Conservation (phyloP, 352 stramenopile genomes). For the Globisporangium acanthophoron region DNA sequence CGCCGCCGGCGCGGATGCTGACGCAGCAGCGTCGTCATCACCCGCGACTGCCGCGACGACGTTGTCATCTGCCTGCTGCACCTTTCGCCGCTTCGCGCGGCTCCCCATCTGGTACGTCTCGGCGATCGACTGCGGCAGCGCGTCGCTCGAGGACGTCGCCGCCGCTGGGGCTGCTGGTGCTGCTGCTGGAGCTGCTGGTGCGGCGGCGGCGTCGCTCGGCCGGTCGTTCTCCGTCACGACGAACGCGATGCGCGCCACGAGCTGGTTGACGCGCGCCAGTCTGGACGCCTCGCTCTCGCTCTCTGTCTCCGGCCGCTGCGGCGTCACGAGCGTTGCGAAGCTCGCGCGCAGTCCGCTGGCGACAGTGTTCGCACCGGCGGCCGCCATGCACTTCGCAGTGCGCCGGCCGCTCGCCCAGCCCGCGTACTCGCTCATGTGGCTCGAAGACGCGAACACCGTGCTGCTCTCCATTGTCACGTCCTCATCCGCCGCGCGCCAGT, state of each 20-base stretch:
- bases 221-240: conserved; percentile 43
- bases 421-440: conserved; percentile 45
- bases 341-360: conserved; percentile 10
- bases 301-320: background rate
- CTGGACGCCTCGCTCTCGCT: conserved; percentile 15
- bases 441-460: conserved; percentile 3
- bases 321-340: conserved; percentile 1
- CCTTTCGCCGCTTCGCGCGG: conserved; percentile 61
- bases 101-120: conserved; percentile 75
- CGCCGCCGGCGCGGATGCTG: background rate
- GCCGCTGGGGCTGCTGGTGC: conserved; percentile 1
- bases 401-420: conserved; percentile 57
- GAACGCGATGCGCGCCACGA: conserved; percentile 54
- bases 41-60: conserved; percentile 7
- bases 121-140: conserved; percentile 59
- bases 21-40: background rate
- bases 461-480: conserved; percentile 11
- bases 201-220: background rate
- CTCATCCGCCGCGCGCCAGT: conserved; percentile 20
- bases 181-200: background rate
- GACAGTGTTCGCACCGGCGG: background rate
- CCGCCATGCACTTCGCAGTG: conserved; percentile 24
- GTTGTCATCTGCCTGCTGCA: conserved; percentile 6
- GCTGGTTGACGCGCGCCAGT: conserved; percentile 52
- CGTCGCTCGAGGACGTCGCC: conserved; percentile 8